Conservation (phyloP, 2,329 filamentous ascomycete genomes). For the Fusarium chlamydosporum region DNA sequence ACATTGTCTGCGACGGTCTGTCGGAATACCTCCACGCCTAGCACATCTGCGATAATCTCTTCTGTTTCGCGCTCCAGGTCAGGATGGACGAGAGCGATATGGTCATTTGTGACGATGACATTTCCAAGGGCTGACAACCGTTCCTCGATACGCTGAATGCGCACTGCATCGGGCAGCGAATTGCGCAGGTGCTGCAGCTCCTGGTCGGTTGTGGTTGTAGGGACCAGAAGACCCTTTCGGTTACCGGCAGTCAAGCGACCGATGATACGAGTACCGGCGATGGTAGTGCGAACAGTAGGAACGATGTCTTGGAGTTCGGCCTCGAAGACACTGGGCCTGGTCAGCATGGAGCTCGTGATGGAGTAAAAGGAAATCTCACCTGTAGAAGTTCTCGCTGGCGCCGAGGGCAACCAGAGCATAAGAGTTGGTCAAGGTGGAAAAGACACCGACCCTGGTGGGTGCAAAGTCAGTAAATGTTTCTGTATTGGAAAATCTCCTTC, state of each 20-base stretch:
- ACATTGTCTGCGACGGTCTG: constrained; percentile 99
- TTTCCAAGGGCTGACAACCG: constrained; percentile 95
- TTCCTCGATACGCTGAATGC: constrained; percentile 98
- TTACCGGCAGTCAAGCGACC: constrained; percentile 96
- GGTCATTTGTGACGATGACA: constrained; percentile 96
- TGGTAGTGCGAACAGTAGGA: constrained; percentile 95
- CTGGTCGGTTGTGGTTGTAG: constrained; percentile 96
- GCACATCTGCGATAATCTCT: constrained; percentile 96
- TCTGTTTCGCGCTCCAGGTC: constrained; percentile 98
- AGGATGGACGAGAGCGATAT: constrained; percentile 95
- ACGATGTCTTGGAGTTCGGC: constrained; percentile 97
- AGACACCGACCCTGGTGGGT: constrained; percentile 86
- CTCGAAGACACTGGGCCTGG: constrained; percentile 83
- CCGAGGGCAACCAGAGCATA: constrained; percentile 95
- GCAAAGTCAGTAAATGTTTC: constrained; percentile 24
- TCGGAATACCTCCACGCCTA: constrained; percentile 89
- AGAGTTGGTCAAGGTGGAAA: constrained; percentile 95
- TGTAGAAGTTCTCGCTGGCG: constrained; percentile 99
- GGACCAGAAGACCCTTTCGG: constrained; percentile 95
- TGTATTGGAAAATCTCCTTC: background rate
- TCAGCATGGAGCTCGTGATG: constrained; percentile 6
- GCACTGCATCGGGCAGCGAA: constrained; percentile 89
- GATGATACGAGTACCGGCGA: constrained; percentile 95
- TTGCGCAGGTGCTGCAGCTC: constrained; percentile 98
- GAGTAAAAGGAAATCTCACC: constrained; percentile 59